Evolutionary conservation across 73 alveolate genomes (phyloP).

Genomic region (Tetrahymena elliotti): DNA sequence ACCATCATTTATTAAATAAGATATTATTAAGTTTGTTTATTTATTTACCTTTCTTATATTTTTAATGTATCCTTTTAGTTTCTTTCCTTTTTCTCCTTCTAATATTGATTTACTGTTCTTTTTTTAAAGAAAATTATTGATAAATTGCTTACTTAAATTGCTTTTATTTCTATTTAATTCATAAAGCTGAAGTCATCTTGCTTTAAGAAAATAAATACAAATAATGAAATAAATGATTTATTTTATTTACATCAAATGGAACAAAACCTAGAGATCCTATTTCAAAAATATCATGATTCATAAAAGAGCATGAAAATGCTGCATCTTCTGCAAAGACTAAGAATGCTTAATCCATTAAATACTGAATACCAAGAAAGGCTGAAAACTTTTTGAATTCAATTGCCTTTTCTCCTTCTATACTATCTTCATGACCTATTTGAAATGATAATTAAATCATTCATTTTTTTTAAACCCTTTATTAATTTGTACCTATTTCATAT

Average conservation of each 20-base stretch:
- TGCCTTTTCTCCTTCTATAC: not conserved
- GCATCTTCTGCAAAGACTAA: conserved; percentile 24
- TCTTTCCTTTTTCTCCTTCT: not conserved
- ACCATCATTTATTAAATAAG: no score
- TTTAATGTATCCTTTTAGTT: not conserved
- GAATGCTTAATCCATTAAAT: conserved; percentile 26
- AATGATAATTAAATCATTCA: not conserved
- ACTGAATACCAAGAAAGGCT: conserved; percentile 27
- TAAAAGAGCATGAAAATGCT: conserved; percentile 2
- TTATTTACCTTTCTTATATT: not conserved
- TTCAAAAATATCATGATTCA: conserved; percentile 25
- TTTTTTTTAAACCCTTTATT: not conserved
- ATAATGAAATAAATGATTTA: not conserved
- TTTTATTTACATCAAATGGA: not conserved
- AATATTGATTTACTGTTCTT: not conserved
- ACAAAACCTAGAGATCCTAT: conserved; percentile 3
- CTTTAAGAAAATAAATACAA: not conserved
- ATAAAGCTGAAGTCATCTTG: not conserved
- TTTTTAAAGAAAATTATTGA: no score
- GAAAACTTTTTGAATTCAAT: conserved; percentile 6
- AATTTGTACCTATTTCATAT: not conserved
- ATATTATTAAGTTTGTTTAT: not conserved
- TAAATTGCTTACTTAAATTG: no score
- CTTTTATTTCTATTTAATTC: no score
- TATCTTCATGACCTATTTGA: not conserved